Evolutionary conservation across 1,284 basidiomycete species (phyloP).

Genomic region (Puccinia polysora): DNA sequence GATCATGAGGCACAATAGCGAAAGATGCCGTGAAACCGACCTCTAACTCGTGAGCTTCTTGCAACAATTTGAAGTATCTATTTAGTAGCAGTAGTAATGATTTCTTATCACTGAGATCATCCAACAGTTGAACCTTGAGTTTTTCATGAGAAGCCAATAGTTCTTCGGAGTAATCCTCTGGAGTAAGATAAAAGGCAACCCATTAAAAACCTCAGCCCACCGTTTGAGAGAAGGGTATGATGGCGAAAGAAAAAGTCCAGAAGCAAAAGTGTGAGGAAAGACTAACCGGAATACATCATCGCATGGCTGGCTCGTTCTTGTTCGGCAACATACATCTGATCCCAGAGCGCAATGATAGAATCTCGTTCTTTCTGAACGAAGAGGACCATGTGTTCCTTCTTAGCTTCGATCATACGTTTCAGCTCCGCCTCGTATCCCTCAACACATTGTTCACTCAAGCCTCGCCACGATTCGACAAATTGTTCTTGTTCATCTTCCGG

Average conservation of each 20-base stretch:
- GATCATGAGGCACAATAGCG: background rate
- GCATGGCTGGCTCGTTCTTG: constrained; percentile 75
- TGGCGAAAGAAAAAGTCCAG: background rate
- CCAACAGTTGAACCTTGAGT: constrained; percentile 72
- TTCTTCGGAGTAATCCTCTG: constrained; percentile 84
- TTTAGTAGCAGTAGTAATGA: constrained; percentile 70
- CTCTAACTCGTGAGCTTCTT: constrained; percentile 81
- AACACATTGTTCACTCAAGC: constrained; percentile 57
- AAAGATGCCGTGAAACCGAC: constrained; percentile 47
- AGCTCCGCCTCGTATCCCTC: constrained; percentile 74
- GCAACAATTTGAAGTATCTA: constrained; percentile 86
- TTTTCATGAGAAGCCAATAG: constrained; percentile 80
- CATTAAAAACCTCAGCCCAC: constrained; percentile 6
- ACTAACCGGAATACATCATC: constrained; percentile 71
- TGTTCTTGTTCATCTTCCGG: constrained; percentile 68
- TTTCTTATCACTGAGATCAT: constrained; percentile 71
- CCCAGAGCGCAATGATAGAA: constrained; percentile 78
- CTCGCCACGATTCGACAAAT: constrained; percentile 72
- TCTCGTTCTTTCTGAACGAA: constrained; percentile 78
- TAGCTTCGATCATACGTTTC: constrained; percentile 80
- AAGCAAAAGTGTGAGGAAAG: background rate
- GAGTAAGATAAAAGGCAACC: constrained; percentile 46
- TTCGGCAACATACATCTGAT: constrained; percentile 76
- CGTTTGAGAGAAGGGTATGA: constrained; percentile 7
- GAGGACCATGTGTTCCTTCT: constrained; percentile 75